Conservation (phyloP, 2,329 filamentous ascomycete genomes). For the Corinectria fuckeliana region DNA sequence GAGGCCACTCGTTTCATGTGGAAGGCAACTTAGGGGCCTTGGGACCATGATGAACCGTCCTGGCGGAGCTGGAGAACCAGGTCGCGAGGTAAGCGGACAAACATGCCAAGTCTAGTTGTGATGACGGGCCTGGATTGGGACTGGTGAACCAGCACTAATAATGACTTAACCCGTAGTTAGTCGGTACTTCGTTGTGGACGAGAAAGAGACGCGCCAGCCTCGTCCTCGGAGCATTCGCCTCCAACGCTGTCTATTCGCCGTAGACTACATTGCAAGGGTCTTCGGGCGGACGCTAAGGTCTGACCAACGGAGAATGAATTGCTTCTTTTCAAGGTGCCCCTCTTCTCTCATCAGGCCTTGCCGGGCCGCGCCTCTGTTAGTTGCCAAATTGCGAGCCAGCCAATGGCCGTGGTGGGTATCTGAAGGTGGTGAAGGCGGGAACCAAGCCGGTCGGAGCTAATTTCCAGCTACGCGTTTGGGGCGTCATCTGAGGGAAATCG, state of each 20-base stretch:
- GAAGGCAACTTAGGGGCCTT: slow-evolving; percentile 9
- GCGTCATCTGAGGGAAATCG: slow-evolving; percentile 18
- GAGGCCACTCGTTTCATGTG: slow-evolving; percentile 35
- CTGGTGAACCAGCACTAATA: not conserved
- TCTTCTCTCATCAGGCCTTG: not conserved
- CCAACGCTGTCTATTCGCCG: slow-evolving; percentile 3
- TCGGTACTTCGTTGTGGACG: not conserved
- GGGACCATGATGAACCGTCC: slow-evolving; percentile 29
- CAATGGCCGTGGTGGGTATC: slow-evolving; percentile 21
- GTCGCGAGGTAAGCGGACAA: not conserved
- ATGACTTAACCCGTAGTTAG: no score
- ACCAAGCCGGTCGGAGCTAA: slow-evolving; percentile 16
- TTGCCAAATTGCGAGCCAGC: slow-evolving; percentile 20
- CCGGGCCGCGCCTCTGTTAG: slow-evolving; percentile 30
- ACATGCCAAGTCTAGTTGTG: slow-evolving; percentile 1
- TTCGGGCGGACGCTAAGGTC: not conserved
- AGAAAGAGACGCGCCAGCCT: slow-evolving; percentile 1
- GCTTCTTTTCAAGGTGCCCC: slow-evolving; percentile 11
- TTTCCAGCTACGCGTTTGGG: slow-evolving; percentile 19
- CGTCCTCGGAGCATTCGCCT: slow-evolving; percentile 10
- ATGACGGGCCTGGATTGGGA: slow-evolving; percentile 4
- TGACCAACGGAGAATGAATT: slow-evolving; percentile 5
- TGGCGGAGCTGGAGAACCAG: slow-evolving; percentile 29
- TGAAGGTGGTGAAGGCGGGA: slow-evolving; percentile 25
- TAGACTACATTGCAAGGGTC: slow-evolving; percentile 6